phyloP scores from a whole-genome alignment of 202 grass and related monocot genomes.

The Bolboschoenoplectus hybrid region DNA sequence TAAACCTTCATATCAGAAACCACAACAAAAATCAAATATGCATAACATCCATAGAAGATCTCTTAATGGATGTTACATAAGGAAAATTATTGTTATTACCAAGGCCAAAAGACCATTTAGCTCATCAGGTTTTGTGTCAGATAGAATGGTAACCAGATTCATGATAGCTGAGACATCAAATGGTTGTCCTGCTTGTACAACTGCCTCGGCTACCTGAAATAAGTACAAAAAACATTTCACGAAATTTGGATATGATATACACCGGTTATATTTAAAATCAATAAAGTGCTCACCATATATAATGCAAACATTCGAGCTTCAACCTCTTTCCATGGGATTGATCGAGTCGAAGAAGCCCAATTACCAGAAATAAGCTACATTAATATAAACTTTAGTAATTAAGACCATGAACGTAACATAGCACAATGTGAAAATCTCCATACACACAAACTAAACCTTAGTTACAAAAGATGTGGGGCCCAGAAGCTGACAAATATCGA shows the following conservation, averaged over 20 bases:
- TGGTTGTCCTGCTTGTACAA: conserved; percentile 67
- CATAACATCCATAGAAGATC: conserved; percentile 15
- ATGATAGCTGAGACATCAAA: conserved; percentile 80
- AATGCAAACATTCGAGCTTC: conserved; percentile 93
- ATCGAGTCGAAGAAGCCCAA: conserved; percentile 62
- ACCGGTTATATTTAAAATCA: neutral
- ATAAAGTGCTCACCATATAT: conserved; percentile 67
- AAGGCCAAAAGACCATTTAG: conserved; percentile 66
- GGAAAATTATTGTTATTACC: conserved; percentile 54
- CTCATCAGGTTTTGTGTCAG: conserved; percentile 58
- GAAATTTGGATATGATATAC: conserved; percentile 21
- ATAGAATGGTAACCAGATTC: conserved; percentile 78
- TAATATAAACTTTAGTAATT: conserved; percentile 31
- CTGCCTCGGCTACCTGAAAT: conserved; percentile 78
- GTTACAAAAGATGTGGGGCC: conserved; percentile 65
- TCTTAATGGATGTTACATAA: neutral
- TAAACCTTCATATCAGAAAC: conserved; percentile 66
- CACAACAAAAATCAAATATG: conserved; percentile 43
- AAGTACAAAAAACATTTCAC: conserved; percentile 39
- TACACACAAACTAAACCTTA: conserved; percentile 53
- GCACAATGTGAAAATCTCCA: conserved; percentile 30
- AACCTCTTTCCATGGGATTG: conserved; percentile 83
- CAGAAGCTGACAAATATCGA: conserved; percentile 92
- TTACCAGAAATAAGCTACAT: conserved; percentile 69
- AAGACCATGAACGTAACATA: conserved; percentile 31